Conservation (phyloP, 371 early-diverging fungal genomes). For the Mortierella sp. region DNA sequence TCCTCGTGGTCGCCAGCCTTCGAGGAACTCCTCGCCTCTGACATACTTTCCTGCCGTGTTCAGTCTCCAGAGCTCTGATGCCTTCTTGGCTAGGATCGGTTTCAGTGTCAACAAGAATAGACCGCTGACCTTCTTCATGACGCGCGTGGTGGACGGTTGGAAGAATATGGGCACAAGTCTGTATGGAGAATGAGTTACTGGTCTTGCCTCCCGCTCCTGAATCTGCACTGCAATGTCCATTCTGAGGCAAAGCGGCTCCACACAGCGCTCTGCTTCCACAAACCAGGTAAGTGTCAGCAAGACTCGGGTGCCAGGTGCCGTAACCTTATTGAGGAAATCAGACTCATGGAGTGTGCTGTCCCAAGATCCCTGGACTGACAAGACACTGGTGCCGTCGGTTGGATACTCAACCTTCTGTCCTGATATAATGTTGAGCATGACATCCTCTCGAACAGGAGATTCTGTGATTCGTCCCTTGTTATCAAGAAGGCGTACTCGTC, state of each 20-base stretch:
- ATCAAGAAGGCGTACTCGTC: constrained; percentile 76
- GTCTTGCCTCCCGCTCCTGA: constrained; percentile 58
- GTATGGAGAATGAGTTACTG: constrained; percentile 16
- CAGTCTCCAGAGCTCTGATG: constrained; percentile 79
- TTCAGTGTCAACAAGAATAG: constrained; percentile 67
- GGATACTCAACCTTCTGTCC: constrained; percentile 62
- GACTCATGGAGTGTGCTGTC: constrained; percentile 87
- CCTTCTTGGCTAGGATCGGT: constrained; percentile 70
- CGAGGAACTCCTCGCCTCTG: constrained; percentile 86
- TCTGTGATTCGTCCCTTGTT: constrained; percentile 73
- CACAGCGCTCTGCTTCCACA: constrained; percentile 70
- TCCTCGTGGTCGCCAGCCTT: constrained; percentile 81
- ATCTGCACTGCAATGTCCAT: constrained; percentile 77
- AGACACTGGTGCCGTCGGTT: constrained; percentile 72
- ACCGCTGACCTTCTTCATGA: constrained; percentile 63
- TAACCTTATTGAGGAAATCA: constrained; percentile 77
- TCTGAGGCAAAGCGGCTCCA: constrained; percentile 66
- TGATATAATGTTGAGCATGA: constrained; percentile 61
- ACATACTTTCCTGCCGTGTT: constrained; percentile 86
- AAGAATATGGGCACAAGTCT: constrained; percentile 54
- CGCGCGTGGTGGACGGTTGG: constrained; percentile 13
- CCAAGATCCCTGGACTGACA: constrained; percentile 78
- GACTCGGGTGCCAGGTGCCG: constrained; percentile 69
- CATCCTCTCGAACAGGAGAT: constrained; percentile 60
- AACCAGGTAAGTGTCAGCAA: constrained; percentile 68